Evolutionary conservation across 78 protist species (phyloP).

Genomic region (Tieghemostelium lacteum): DNA sequence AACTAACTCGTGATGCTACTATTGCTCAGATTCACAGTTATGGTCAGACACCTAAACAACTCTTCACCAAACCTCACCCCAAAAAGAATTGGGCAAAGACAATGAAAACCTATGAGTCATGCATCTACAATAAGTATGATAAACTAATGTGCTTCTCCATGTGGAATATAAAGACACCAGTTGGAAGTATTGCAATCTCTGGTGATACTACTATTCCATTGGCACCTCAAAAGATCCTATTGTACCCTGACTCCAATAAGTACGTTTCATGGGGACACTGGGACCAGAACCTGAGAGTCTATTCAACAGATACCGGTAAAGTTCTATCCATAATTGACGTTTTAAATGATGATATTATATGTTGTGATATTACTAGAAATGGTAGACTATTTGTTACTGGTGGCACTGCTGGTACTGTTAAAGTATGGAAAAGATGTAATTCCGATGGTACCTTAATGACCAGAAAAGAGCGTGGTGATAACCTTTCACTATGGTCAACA

Average conservation of each 20-base stretch:
- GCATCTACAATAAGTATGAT: slow-evolving; percentile 38
- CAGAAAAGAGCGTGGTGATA: slow-evolving; percentile 72
- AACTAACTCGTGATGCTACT: slow-evolving; percentile 72
- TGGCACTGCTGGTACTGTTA: slow-evolving; percentile 58
- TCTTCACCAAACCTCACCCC: slow-evolving; percentile 94
- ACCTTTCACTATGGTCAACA: slow-evolving; percentile 30
- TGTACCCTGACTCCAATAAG: slow-evolving; percentile 50
- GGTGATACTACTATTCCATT: slow-evolving; percentile 53
- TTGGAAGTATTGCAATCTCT: slow-evolving; percentile 30
- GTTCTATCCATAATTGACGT: slow-evolving; percentile 34
- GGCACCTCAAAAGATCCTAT: slow-evolving; percentile 39
- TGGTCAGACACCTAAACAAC: slow-evolving; percentile 98
- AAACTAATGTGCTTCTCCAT: slow-evolving; percentile 16
- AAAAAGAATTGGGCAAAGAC: slow-evolving; percentile 37
- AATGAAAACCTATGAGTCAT: background rate
- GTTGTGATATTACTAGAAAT: slow-evolving; percentile 71
- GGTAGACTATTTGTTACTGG: slow-evolving; percentile 74
- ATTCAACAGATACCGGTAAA: slow-evolving; percentile 68
- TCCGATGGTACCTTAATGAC: slow-evolving; percentile 44
- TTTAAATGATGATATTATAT: slow-evolving; percentile 67
- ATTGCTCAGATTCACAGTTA: slow-evolving; percentile 91
- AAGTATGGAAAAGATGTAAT: slow-evolving; percentile 66
- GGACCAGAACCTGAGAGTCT: slow-evolving; percentile 79
- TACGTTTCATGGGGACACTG: slow-evolving; percentile 83
- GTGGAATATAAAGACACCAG: slow-evolving; percentile 50